Base-by-base conservation (phyloP, 495 filamentous ascomycete species). In the Cercophora newfieldiana region DNA sequence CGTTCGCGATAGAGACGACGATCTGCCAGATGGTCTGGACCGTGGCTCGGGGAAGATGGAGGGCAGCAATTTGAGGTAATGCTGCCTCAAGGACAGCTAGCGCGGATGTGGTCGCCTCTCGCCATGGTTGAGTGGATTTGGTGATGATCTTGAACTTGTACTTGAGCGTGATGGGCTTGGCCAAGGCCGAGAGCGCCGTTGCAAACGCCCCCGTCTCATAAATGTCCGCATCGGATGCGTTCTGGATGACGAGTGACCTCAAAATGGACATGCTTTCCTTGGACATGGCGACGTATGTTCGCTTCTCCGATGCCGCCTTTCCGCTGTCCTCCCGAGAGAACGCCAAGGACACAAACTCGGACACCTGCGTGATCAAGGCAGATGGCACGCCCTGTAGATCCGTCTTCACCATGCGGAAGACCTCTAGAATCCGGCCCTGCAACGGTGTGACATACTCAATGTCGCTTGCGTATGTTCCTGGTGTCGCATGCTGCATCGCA, bases 231-330 rank as follows among this genome's bases (percentile, higher is more conserved):
- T 89, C 88, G 10, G 82, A 78, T 4, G 87, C 87, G 62, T 92
- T 86, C 19, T 84, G 78, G 21, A 86, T 71, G 21, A 93, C 78
- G 28, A 94, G 83, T 57, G 78, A 81, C 69, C 89, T 82, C 0
- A 94, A 74, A 33, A 93, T 81, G 18, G 83, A 80, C 79, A 96
- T 95, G 53, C 88, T 83, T 22, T 86, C 83, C 72, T 89, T 92
- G 0, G 93, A 93, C 71, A 98, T 85, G 19, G 95, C 93, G 56
- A 99, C 86, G 72, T 91, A 97, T 1, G 91, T 93, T 2, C 90
- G 88, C 66, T 81, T 85, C 63, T 77, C 75, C 1, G 75, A 56
- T 4, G 69, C 68, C 3, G 75, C 77, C 59, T 75, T 72, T 22
- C 72, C 67, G 3, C 71, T 31, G 28, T 75, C 66, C 6, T 73